Evolutionary conservation across 1,284 basidiomycete genomes (phyloP), one percentile per base, ranked within the genome.

Genomic region (Kwoniella shivajii): DNA sequence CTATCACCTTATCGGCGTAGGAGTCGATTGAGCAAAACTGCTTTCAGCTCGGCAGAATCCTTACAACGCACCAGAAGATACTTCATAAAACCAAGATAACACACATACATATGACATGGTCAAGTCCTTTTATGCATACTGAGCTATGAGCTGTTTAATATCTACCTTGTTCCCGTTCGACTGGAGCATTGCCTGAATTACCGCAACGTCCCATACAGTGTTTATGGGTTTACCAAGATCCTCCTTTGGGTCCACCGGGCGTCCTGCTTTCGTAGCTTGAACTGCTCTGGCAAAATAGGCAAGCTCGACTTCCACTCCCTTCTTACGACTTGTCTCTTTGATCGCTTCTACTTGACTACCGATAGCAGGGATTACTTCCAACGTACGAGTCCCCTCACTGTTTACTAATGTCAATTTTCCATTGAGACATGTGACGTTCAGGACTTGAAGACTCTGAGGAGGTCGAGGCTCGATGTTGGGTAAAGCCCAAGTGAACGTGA

Each of bases 401-500:
- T 53, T 53, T 10, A 53, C 33, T 36, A 53, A 36, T 18, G 51
- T 53, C n/a, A 53, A 26, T 33, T 43, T 41, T 20, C 51, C 51
- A 26, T 53, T 53, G n/a, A 53, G 43, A 53, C 51, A 53, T 18
- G 51, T 53, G 41, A 53, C 26, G 26, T 41, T 44, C 14, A 53
- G 42, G 51, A 53, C 42, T 53, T 53, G 51, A 13, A 43, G 42
- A 24, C 26, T 36, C 27, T 46, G 20, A 22, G 51, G 33, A 13
- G 43, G 20, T 18, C 43, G 42, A 26, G 31, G n/a, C 29, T 43
- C 51, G 51, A 53, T 43, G 33, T 53, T 36, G 16, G 51, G 51
- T 37, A 53, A 27, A 33, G 51, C 51, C 51, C 51, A 53, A 37
- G 51, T 44, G 39, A 53, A 43, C 31, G 51, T 53, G 51, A 53